These are phyloP conservation scores for Torrubiella hemipterigena DNA, from an alignment of 2,329 filamentous ascomycete genomes.

Conservation along the genomic window DNA sequence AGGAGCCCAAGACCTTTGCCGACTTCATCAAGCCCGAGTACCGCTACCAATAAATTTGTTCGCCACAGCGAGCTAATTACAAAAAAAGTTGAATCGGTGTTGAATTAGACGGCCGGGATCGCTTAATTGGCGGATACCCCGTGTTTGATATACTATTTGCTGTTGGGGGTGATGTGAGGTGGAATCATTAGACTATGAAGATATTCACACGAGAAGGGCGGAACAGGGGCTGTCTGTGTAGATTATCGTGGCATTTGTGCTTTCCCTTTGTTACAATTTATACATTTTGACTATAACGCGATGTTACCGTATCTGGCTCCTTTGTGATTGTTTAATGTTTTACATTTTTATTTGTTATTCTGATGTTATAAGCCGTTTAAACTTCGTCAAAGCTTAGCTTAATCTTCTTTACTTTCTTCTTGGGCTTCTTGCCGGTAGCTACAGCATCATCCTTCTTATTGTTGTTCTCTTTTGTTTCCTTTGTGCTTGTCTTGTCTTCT, in stretches of 20 bases:
- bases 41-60: constrained; percentile 53
- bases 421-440: constrained; percentile 17
- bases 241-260: constrained; percentile 26
- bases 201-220: too few relatives aligned
- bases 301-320: background rate
- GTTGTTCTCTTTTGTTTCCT: constrained; percentile 4
- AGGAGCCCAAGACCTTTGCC: constrained; percentile 92
- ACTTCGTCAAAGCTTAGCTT: constrained; percentile 58
- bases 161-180: too few relatives aligned
- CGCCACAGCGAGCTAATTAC: too few relatives aligned
- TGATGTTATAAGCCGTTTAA: constrained; percentile 11
- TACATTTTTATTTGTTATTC: background rate
- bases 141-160: too few relatives aligned
- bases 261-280: constrained; percentile 21
- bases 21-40: constrained; percentile 95
- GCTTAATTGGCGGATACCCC: too few relatives aligned
- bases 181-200: too few relatives aligned
- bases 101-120: too few relatives aligned
- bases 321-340: background rate
- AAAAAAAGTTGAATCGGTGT: too few relatives aligned
- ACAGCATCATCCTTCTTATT: constrained; percentile 4
- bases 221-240: constrained; percentile 26
- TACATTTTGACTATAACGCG: constrained; percentile 11
- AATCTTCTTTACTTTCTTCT: constrained; percentile 51
- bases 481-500: constrained; percentile 11